Percentiles rank a stretch among this genome's conserved stretches.
Conservation (phyloP, 2,329 filamentous ascomycete genomes). For the Camillea tinctor region DNA sequence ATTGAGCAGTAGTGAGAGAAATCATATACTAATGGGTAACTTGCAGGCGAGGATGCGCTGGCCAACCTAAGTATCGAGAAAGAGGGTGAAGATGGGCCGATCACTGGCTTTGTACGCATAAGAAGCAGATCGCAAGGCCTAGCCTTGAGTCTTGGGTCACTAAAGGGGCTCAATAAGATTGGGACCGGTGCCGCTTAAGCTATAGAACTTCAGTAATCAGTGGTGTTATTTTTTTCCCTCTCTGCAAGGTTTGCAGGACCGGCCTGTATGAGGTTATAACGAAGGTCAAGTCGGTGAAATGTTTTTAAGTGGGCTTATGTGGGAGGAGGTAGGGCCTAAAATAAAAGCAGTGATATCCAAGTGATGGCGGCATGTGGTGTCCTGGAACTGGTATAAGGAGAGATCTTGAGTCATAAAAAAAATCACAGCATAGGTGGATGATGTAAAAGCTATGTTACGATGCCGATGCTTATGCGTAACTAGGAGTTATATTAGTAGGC, state of each 20-base stretch:
- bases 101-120: conserved; percentile 97
- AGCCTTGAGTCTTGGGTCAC: conserved; percentile 85
- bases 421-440: neutral
- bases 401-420: neutral
- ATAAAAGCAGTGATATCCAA: neutral
- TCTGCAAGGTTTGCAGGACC: neutral
- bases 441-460: too few species aligned
- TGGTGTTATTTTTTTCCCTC: neutral
- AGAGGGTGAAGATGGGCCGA: conserved; percentile 90
- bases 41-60: conserved; percentile 88
- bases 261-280: neutral
- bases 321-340: neutral
- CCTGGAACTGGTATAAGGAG: neutral
- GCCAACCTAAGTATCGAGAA: conserved; percentile 98
- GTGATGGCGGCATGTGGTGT: neutral
- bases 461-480: too few species aligned
- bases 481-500: neutral
- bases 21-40: neutral
- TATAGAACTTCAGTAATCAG: neutral
- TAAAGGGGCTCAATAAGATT: conserved; percentile 92
- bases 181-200: conserved; percentile 41
- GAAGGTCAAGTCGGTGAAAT: neutral
- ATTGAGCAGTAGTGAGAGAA: neutral
- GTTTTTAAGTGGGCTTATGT: neutral
- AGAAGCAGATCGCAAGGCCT: conserved; percentile 94